Percentiles rank a stretch among this genome's conserved stretches.
These are phyloP conservation scores for Lomentospora prolificans DNA, from an alignment of 2,329 filamentous ascomycete species.

Conservation along the genomic window DNA sequence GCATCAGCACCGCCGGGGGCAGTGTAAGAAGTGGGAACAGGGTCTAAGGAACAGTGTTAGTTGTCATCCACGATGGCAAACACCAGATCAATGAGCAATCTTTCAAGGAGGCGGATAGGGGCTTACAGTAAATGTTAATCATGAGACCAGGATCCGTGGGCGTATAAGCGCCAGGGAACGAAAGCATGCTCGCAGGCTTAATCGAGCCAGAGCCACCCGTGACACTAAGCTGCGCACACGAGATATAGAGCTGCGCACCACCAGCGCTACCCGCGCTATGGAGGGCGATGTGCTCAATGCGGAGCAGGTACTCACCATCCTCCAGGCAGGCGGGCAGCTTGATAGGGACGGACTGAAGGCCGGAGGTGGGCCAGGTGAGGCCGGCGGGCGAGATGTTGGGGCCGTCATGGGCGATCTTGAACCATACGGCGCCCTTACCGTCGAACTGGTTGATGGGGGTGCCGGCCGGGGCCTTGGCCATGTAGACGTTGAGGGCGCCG, in stretches of 20 bases:
- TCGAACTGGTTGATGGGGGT: slow-evolving; percentile 23
- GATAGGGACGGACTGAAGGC: slow-evolving; percentile 13
- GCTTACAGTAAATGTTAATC: slow-evolving; percentile 30
- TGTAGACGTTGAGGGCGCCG: slow-evolving; percentile 25
- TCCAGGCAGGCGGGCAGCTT: slow-evolving; percentile 14
- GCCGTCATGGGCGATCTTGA: slow-evolving; percentile 34
- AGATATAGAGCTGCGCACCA: slow-evolving; percentile 23
- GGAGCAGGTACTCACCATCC: slow-evolving; percentile 17
- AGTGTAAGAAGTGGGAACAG: slow-evolving; percentile 5
- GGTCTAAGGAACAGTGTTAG: slow-evolving; percentile 1
- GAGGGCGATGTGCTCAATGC: slow-evolving; percentile 23
- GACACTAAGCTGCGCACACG: slow-evolving; percentile 15
- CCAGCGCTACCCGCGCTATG: slow-evolving; percentile 19
- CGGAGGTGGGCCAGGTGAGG: slow-evolving; percentile 30
- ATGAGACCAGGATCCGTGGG: slow-evolving; percentile 30
- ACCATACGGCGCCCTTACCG: slow-evolving; percentile 27
- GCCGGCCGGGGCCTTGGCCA: slow-evolving; percentile 25
- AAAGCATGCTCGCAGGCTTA: slow-evolving; percentile 16
- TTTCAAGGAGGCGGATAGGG: too few species aligned
- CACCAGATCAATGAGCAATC: too few species aligned
- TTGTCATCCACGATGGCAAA: too few species aligned
- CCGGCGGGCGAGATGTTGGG: slow-evolving; percentile 24
- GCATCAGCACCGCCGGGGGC: slow-evolving; percentile 10
- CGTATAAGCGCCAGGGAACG: slow-evolving; percentile 32
- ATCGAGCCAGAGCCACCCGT: slow-evolving; percentile 10